These are phyloP conservation scores for Arachnopeziza araneosa DNA, from an alignment of 2,329 filamentous ascomycete species.

Conservation along the genomic window DNA sequence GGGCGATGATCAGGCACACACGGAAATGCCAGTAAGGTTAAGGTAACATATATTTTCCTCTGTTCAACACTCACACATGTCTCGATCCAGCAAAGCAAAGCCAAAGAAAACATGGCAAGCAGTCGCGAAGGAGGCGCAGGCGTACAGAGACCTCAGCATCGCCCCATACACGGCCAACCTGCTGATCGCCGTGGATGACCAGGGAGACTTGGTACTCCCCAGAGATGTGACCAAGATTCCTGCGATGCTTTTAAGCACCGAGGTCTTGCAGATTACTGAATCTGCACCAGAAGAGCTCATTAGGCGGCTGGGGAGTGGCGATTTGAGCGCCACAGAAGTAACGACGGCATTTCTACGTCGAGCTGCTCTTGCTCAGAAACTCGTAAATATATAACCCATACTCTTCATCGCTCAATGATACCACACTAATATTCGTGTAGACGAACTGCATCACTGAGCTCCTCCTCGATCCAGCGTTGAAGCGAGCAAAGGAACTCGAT, in stretches of 20 bases:
- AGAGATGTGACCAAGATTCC: neutral
- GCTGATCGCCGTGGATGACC: too few species aligned
- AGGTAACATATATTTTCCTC: too few species aligned
- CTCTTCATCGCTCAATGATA: neutral
- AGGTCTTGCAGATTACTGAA: conserved; percentile 44
- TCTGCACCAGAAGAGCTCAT: conserved; percentile 39
- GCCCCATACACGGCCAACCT: conserved; percentile 10
- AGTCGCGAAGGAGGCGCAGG: conserved; percentile 37
- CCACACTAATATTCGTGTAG: conserved; percentile 3
- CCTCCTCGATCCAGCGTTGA: conserved; percentile 42
- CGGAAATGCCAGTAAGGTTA: too few species aligned
- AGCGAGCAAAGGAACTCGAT: conserved; percentile 41
- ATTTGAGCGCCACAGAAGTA: conserved; percentile 38
- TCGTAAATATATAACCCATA: conserved; percentile 29
- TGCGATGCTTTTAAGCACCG: neutral
- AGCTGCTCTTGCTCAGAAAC: conserved; percentile 45
- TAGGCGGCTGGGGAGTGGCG: conserved; percentile 36
- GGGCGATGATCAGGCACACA: too few species aligned
- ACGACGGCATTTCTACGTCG: conserved; percentile 47
- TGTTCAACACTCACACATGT: too few species aligned
- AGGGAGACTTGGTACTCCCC: neutral
- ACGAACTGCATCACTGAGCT: conserved; percentile 41
- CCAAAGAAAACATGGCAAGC: conserved; percentile 34
- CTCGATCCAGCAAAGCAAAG: conserved; percentile 4
- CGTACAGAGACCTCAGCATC: conserved; percentile 39